Evolutionary conservation across 108 stramenopile genomes (phyloP).

Genomic region (Fragilaria crotonensis): DNA sequence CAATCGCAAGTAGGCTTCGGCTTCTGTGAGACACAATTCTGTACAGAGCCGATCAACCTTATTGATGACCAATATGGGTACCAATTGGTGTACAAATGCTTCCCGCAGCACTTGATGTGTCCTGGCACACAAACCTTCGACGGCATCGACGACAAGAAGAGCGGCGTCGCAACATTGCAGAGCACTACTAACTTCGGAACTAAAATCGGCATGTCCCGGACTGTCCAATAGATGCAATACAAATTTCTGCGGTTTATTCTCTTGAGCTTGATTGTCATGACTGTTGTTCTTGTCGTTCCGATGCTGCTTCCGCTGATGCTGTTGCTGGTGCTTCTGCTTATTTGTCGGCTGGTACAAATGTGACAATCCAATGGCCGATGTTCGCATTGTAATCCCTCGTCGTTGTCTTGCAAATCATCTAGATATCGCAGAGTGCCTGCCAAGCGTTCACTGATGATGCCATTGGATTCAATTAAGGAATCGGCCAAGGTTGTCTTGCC

Average conservation of each 20-base stretch:
- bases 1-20: slow-evolving; percentile 88
- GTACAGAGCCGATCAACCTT: slow-evolving; percentile 87
- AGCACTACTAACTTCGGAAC: slow-evolving; percentile 90
- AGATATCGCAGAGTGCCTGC: slow-evolving; percentile 83
- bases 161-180: slow-evolving; percentile 90
- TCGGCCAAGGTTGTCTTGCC: slow-evolving; percentile 99
- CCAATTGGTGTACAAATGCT: slow-evolving; percentile 81
- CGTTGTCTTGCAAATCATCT: slow-evolving; percentile 82
- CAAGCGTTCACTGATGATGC: slow-evolving; percentile 75
- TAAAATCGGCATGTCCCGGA: slow-evolving; percentile 98
- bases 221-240: slow-evolving; percentile 93
- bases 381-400: slow-evolving; percentile 98
- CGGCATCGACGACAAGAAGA: slow-evolving; percentile 93
- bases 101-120: slow-evolving; percentile 95
- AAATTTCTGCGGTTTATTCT: slow-evolving; percentile 28
- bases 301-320: too few species aligned
- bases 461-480: slow-evolving; percentile 82
- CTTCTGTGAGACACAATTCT: slow-evolving; percentile 63
- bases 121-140: slow-evolving; percentile 92
- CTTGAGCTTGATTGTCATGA: not conserved
- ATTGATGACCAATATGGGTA: slow-evolving; percentile 90
- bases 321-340: slow-evolving; percentile 3
- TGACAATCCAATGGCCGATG: slow-evolving; percentile 82
- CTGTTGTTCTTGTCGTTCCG: not conserved
- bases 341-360: slow-evolving; percentile 33